A percentile compares a stretch with the other conserved stretches of the same genome.
Evolutionary conservation across 2,329 filamentous ascomycete genomes (phyloP).

Genomic region (Pseudogymnoascus sp.): DNA sequence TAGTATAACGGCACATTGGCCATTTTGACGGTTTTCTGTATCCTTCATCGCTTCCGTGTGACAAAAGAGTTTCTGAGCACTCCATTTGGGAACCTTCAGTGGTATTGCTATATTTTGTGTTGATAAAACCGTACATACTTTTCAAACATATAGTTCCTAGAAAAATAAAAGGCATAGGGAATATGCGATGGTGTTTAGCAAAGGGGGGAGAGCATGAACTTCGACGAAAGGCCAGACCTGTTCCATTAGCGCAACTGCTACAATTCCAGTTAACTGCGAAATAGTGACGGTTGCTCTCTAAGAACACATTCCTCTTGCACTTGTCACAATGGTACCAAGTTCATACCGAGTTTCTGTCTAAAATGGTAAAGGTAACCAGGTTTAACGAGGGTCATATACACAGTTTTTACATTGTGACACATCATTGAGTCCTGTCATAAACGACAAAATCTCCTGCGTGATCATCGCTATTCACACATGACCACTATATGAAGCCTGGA

Average conservation of each 20-base stretch:
- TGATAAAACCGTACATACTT: not conserved
- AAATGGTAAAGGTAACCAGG: too few species aligned
- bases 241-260: not conserved
- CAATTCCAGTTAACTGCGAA: not conserved
- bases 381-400: not conserved
- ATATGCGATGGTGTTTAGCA: not conserved
- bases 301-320: not conserved
- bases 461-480: too few species aligned
- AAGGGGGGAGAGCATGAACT: not conserved
- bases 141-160: not conserved
- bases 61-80: not conserved
- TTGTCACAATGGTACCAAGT: too few species aligned
- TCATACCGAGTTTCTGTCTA: too few species aligned
- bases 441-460: too few species aligned
- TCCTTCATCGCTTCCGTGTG: not conserved
- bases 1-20: not conserved
- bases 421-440: not conserved
- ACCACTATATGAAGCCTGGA: not conserved
- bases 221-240: not conserved
- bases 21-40: not conserved
- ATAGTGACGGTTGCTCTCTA: not conserved
- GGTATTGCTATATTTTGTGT: not conserved
- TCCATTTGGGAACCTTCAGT: not conserved
- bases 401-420: not conserved
- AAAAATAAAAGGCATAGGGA: not conserved